phyloP scores from a whole-genome alignment of 371 early-diverging fungal species.

The Polyrhizophydium stewartii region DNA sequence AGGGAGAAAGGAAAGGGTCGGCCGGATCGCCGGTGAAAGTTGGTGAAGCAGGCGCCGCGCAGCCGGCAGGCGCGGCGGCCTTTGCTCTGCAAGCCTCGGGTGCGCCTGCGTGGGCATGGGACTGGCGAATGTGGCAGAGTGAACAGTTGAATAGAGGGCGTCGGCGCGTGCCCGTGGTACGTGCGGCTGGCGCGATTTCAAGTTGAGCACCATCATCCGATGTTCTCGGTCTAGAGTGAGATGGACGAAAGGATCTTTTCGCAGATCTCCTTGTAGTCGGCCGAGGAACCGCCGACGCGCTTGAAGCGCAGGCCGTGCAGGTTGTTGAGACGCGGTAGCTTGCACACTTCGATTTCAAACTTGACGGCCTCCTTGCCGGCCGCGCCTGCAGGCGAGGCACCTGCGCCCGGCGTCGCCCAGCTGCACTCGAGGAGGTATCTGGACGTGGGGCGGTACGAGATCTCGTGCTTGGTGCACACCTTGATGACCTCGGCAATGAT shows the following conservation, averaged over 20 bases:
- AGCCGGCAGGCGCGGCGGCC: too few relatives aligned
- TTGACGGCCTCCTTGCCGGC: constrained; percentile 31
- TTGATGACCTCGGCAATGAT: constrained; percentile 38
- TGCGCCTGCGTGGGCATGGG: too few relatives aligned
- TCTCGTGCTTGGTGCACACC: constrained; percentile 30
- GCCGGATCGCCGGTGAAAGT: too few relatives aligned
- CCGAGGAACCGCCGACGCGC: constrained; percentile 38
- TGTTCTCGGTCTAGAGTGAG: too few relatives aligned
- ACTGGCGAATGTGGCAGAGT: too few relatives aligned
- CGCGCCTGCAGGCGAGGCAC: constrained; percentile 6
- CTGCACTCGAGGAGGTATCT: constrained; percentile 46
- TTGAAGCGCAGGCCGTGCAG: constrained; percentile 55
- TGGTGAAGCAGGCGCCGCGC: too few relatives aligned
- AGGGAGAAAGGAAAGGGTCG: too few relatives aligned
- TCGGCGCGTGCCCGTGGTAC: too few relatives aligned
- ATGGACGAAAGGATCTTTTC: constrained; percentile 36
- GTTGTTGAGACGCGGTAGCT: constrained; percentile 52
- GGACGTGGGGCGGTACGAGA: constrained; percentile 23
- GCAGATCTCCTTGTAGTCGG: constrained; percentile 55
- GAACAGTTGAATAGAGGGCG: too few relatives aligned
- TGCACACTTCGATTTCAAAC: constrained; percentile 53
- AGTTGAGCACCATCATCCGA: too few relatives aligned
- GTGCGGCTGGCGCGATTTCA: too few relatives aligned
- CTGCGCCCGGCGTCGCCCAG: constrained; percentile 18
- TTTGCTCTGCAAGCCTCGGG: too few relatives aligned